phyloP scores from a whole-genome alignment of 371 early-diverging fungal genomes.

The Phascolomyces articulosus region DNA sequence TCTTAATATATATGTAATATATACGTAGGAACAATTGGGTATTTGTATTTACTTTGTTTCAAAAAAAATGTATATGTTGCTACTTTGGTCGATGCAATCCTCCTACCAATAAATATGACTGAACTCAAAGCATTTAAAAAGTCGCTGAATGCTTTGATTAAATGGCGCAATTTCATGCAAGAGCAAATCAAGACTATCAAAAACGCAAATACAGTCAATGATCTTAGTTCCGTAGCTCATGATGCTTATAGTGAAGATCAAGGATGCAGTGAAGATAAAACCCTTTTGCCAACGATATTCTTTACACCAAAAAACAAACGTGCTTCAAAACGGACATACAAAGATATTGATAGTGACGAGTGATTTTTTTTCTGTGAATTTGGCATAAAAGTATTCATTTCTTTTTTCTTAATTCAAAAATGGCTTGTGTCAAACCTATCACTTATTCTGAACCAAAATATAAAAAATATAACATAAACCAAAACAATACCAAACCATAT shows the following conservation, averaged over 20 bases:
- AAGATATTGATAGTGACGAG: neutral
- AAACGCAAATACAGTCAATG: neutral
- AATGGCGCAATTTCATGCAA: neutral
- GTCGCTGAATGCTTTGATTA: neutral
- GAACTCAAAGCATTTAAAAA: neutral
- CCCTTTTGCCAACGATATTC: neutral
- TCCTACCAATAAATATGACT: neutral
- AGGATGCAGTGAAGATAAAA: neutral
- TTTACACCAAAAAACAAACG: neutral
- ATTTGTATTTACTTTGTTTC: neutral
- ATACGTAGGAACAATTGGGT: neutral
- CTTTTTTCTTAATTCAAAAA: too few relatives aligned
- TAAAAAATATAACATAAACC: too few relatives aligned
- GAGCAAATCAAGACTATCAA: neutral
- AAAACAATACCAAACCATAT: too few relatives aligned
- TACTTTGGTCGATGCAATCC: neutral
- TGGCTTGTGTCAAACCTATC: too few relatives aligned
- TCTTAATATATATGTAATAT: too few relatives aligned
- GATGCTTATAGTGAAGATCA: neutral
- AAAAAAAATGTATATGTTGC: neutral
- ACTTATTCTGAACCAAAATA: too few relatives aligned
- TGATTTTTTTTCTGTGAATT: too few relatives aligned
- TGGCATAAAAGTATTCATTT: too few relatives aligned
- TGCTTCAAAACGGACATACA: neutral
- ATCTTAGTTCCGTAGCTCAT: neutral